phyloP scores from a whole-genome alignment of 2,329 filamentous ascomycete genomes.

The Phialocephala sp. region DNA sequence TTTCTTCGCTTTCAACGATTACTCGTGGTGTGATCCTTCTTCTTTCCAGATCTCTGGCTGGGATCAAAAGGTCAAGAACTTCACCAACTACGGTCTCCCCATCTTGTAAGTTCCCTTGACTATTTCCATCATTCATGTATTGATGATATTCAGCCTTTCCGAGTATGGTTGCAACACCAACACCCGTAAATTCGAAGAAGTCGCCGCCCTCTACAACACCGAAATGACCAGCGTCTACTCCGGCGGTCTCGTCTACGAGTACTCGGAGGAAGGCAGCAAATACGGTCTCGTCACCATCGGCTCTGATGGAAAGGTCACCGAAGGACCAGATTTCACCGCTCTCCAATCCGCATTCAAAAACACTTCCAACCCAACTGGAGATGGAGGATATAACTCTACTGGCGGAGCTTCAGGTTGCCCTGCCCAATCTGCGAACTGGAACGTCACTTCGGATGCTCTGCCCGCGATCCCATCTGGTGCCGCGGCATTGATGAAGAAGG shows the following conservation, averaged over 20 bases:
- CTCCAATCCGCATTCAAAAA: constrained; percentile 52
- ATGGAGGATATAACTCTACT: constrained; percentile 49
- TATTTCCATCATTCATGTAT: background rate
- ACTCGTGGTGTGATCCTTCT: constrained; percentile 68
- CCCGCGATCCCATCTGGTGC: constrained; percentile 54
- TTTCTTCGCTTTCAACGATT: constrained; percentile 71
- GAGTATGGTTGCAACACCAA: constrained; percentile 91
- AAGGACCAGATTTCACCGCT: constrained; percentile 53
- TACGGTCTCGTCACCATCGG: constrained; percentile 61
- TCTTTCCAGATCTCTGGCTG: constrained; percentile 66
- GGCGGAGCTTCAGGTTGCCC: constrained; percentile 51
- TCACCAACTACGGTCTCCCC: constrained; percentile 70
- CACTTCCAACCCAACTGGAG: constrained; percentile 53
- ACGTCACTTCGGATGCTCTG: constrained; percentile 51
- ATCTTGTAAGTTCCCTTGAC: constrained; percentile 47
- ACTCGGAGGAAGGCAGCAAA: constrained; percentile 77
- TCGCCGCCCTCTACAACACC: constrained; percentile 76
- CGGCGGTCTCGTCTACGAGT: constrained; percentile 95
- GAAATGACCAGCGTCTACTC: constrained; percentile 92
- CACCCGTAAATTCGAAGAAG: constrained; percentile 80
- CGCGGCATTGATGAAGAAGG: constrained; percentile 50
- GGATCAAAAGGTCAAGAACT: constrained; percentile 71
- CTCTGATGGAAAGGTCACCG: constrained; percentile 45
- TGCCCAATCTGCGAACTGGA: constrained; percentile 51
- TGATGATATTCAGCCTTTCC: constrained; percentile 58